phyloP scores from a whole-genome alignment of 176 grass and related monocot genomes.

The Paspalum notatum region DNA sequence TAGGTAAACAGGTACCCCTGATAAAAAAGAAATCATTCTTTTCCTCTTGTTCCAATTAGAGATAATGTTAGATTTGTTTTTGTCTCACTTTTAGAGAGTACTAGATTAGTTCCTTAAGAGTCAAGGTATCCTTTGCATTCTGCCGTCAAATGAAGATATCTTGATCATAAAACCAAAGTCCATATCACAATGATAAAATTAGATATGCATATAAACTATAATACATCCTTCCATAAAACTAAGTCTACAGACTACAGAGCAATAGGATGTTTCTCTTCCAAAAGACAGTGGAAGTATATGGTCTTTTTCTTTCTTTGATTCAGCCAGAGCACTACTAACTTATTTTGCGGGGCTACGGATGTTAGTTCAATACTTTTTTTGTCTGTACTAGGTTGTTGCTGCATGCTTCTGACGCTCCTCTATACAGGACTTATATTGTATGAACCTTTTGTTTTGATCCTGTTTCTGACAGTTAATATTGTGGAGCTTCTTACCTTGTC shows the following conservation, averaged over 20 bases:
- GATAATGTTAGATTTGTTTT: background rate
- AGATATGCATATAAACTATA: background rate
- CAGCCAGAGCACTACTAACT: background rate
- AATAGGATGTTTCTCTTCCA: background rate
- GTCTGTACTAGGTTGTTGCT: background rate
- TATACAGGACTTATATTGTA: background rate
- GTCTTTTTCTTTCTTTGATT: background rate
- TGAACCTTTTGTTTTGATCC: background rate
- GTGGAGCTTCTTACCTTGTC: background rate
- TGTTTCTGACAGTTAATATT: background rate
- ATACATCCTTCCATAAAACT: background rate
- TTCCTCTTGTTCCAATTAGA: background rate
- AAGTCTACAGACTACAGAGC: background rate
- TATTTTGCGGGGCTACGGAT: background rate
- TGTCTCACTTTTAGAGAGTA: background rate
- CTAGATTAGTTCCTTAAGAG: background rate
- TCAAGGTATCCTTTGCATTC: background rate
- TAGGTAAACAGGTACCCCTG: background rate
- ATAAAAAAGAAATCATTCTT: background rate
- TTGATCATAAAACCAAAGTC: constrained; percentile 21
- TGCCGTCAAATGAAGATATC: background rate
- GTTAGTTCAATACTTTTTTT: background rate
- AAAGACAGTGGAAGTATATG: background rate
- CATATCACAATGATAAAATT: background rate
- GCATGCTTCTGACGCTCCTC: background rate